Evolutionary conservation across 306 rosid genomes (phyloP).

Genomic region (Ormosia emarginata): DNA sequence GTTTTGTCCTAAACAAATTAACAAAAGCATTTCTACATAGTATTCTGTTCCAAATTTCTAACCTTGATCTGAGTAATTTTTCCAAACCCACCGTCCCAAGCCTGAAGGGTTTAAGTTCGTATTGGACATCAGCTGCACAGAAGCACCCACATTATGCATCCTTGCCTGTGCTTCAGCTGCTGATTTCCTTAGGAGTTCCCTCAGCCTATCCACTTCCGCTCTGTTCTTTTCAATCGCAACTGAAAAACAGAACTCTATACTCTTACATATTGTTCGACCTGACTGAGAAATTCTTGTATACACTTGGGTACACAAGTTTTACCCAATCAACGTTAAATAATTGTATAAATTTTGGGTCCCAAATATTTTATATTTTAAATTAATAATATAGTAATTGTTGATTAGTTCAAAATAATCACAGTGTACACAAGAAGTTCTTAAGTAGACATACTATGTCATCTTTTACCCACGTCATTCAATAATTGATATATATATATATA

Average conservation of each 20-base stretch:
- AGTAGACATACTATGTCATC: too few species aligned
- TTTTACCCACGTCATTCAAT: too few species aligned
- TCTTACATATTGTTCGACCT: not conserved
- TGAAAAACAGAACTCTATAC: not conserved
- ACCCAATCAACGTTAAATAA: not conserved
- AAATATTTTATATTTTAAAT: too few species aligned
- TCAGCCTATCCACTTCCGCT: constrained; percentile 36
- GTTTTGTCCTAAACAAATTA: too few species aligned
- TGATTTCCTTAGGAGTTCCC: constrained; percentile 7
- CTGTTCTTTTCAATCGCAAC: constrained; percentile 44
- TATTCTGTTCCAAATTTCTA: not conserved
- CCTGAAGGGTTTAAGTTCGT: not conserved
- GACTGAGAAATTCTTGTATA: too few species aligned
- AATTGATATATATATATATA: too few species aligned
- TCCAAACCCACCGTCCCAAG: not conserved
- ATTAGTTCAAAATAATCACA: too few species aligned
- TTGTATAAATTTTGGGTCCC: too few species aligned
- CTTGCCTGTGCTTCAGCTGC: not conserved
- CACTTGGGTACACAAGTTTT: not conserved
- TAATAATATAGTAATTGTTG: too few species aligned
- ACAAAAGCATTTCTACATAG: not conserved
- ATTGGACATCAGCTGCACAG: not conserved
- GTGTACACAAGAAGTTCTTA: too few species aligned
- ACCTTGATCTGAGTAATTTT: not conserved
- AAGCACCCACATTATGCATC: not conserved